Base-by-base conservation (phyloP, 768 basidiomycete genomes). In the Scleroderma bovista region DNA sequence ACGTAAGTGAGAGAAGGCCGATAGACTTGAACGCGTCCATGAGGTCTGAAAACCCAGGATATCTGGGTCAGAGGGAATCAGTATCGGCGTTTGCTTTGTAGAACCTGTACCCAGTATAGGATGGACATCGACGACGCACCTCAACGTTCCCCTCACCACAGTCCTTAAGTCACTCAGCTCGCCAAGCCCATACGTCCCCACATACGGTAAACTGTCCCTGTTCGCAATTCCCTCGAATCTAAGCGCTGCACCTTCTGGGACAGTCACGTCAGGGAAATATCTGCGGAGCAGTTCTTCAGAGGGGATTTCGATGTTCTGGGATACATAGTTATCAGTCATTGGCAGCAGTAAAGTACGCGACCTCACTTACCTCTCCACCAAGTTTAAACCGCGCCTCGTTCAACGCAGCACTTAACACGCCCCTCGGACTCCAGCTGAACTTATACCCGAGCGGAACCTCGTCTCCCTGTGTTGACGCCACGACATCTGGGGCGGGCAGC, bases 391-490 rank as follows among this genome's bases (percentile, higher is more conserved):
- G 63, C 2, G 94, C 92, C 0, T 70, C 64, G 55, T 94, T 91
- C 50, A 83, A 65, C 0, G 88, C 88, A 2, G 93, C 94, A 15
- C 75, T 78, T 34, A 97, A 69, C 8, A 95, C 93, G 6, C 91
- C 93, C 50, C 83, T 75, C 0, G 94, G 93, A 44, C 83, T 88
- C 94, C 94, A 97, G 56, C 91, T 90, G 62, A 93, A 93, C 62
- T 93, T 95, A 61, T 95, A 93, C n/a, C 84, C 76, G 10, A 94
- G 69, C 2, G 92, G 91, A 15, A 86, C 80, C 53, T 73, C 66
- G 9, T 68, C 58, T 8, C 61, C 68, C 19, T 63, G 29, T 74
- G 74, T 60, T 38, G 31, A 45, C 11, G 44, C 1, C n/a, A 45
- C 44, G 19, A 45, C 44, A 31, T 86, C 86, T 0, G 89, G 89